phyloP scores from a whole-genome alignment of 225 moss, liverwort and hornwort genomes.

The Polytrichum formosum region DNA sequence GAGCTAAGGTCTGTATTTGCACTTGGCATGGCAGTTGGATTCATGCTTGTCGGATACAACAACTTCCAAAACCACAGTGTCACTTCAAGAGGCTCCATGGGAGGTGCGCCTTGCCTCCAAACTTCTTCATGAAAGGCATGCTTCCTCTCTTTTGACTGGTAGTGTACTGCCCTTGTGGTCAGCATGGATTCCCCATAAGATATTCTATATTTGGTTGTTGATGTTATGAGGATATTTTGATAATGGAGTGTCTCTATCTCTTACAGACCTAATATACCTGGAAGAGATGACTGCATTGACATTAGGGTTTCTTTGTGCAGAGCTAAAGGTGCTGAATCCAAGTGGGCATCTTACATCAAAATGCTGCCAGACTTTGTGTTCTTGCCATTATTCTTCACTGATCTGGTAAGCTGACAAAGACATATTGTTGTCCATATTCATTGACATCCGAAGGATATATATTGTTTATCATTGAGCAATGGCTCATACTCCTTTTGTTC shows the following conservation, averaged over 20 bases:
- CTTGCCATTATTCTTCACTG: slow-evolving; percentile 79
- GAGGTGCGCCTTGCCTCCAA: slow-evolving; percentile 86
- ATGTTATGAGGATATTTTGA: too few species aligned
- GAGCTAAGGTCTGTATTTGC: slow-evolving; percentile 4
- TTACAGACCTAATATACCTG: too few species aligned
- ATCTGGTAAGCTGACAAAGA: slow-evolving; percentile 47
- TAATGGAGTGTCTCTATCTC: too few species aligned
- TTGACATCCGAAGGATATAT: not conserved
- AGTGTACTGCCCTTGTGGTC: slow-evolving; percentile 6
- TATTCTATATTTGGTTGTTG: too few species aligned
- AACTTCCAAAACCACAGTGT: slow-evolving; percentile 32
- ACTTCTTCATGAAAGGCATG: slow-evolving; percentile 87
- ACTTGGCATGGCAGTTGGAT: slow-evolving; percentile 44
- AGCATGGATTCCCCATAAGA: not conserved
- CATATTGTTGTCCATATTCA: not conserved
- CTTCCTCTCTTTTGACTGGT: slow-evolving; percentile 27
- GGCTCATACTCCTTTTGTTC: too few species aligned
- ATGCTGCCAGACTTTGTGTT: slow-evolving; percentile 71
- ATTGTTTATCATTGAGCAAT: not conserved
- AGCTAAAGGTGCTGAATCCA: slow-evolving; percentile 60
- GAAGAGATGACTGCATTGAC: too few species aligned
- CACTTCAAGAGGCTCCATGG: slow-evolving; percentile 73
- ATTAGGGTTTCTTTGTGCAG: slow-evolving; percentile 25
- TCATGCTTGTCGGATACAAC: slow-evolving; percentile 60
- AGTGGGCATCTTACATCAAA: slow-evolving; percentile 66